phyloP scores from a whole-genome alignment of 2,329 filamentous ascomycete species.

The Fusarium transvaalense region DNA sequence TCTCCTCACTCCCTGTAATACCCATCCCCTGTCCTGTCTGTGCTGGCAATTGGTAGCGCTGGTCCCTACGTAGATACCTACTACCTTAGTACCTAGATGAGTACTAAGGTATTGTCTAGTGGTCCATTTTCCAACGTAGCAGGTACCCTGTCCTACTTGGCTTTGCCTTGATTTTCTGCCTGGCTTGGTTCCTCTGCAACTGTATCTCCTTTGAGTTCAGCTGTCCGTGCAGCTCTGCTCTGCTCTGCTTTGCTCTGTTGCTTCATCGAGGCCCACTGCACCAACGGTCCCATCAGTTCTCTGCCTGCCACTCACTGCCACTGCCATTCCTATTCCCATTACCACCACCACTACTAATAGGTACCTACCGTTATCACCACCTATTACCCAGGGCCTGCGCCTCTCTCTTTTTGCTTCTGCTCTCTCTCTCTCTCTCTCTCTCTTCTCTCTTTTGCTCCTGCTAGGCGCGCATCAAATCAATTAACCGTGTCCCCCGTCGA shows the following conservation, averaged over 20 bases:
- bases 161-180: slow-evolving; percentile 36
- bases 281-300: slow-evolving; percentile 13
- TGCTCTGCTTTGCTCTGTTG: slow-evolving; percentile 11
- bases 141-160: slow-evolving; percentile 5
- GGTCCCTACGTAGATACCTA: too few species aligned
- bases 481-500: slow-evolving; percentile 17
- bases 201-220: background rate
- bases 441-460: slow-evolving; percentile 5
- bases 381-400: slow-evolving; percentile 6
- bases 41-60: slow-evolving; percentile 12
- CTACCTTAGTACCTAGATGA: background rate
- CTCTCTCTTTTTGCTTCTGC: slow-evolving; percentile 1
- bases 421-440: background rate
- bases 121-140: background rate
- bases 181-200: slow-evolving; percentile 27
- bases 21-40: slow-evolving; percentile 5
- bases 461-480: slow-evolving; percentile 21
- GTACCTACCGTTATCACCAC: background rate
- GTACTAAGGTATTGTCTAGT: background rate
- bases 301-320: background rate
- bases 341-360: slow-evolving; percentile 16
- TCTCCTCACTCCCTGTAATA: slow-evolving; percentile 13
- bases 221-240: slow-evolving; percentile 25
- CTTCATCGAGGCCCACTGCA: slow-evolving; percentile 25
- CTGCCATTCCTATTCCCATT: background rate